These are phyloP conservation scores for Clitoria ternatea DNA, from an alignment of 306 rosid species.

Conservation along the genomic window DNA sequence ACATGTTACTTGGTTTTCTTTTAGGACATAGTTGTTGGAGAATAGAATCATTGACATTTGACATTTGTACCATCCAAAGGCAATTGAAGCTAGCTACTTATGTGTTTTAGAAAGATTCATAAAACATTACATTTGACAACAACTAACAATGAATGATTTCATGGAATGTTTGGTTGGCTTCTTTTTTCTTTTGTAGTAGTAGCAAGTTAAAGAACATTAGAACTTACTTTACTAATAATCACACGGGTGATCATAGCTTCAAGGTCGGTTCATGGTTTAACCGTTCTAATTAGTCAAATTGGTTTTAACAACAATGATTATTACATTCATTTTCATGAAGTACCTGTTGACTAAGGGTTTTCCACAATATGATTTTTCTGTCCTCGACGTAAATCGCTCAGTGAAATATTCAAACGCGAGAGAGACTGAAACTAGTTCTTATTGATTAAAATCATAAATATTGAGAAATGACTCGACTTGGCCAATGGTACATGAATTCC, in stretches of 20 bases:
- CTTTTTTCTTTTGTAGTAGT: not conserved
- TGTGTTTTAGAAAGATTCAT: too few relatives aligned
- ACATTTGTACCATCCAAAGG: not conserved
- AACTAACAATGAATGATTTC: too few relatives aligned
- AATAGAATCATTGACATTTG: not conserved
- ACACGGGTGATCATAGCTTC: not conserved
- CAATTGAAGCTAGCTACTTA: too few relatives aligned
- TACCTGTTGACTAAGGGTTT: too few relatives aligned
- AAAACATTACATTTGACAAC: too few relatives aligned
- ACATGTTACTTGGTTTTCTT: not conserved
- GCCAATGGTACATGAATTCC: conserved; percentile 39
- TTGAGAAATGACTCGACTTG: conserved; percentile 9
- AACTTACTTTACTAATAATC: not conserved
- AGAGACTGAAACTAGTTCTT: not conserved
- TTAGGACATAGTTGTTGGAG: not conserved
- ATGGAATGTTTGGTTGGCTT: too few relatives aligned
- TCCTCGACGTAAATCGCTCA: too few relatives aligned
- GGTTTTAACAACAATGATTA: too few relatives aligned
- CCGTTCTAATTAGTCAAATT: too few relatives aligned
- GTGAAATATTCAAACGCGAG: not conserved
- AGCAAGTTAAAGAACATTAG: not conserved
- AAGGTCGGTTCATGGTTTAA: too few relatives aligned
- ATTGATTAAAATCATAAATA: not conserved
- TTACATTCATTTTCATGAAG: too few relatives aligned
- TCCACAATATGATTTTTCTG: too few relatives aligned